Percentiles rank a stretch among this genome's conserved stretches.
Evolutionary conservation across 148 eudicot genomes (phyloP).

Genomic region (Vaccinium darrowii): DNA sequence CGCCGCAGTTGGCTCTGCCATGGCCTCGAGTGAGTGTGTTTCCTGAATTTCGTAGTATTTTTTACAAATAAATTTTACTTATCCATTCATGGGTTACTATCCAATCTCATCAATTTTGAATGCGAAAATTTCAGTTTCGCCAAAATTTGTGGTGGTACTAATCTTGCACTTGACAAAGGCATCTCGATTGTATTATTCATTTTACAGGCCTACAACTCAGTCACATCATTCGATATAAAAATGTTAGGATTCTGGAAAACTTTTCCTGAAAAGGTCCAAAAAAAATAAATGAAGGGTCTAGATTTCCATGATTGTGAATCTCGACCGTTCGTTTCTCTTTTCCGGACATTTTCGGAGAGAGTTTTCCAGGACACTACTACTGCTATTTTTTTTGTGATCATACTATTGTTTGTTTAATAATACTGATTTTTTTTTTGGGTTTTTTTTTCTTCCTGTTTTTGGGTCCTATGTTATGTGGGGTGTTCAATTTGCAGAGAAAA

Average conservation of each 20-base stretch:
- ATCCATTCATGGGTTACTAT: not conserved
- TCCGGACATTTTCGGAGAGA: not conserved
- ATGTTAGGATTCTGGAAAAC: too few species aligned
- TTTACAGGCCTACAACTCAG: too few species aligned
- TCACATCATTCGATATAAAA: too few species aligned
- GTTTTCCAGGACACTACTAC: not conserved
- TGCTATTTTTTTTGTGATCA: not conserved
- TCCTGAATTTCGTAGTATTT: not conserved
- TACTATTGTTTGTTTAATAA: too few species aligned
- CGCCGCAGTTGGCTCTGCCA: conserved; percentile 67
- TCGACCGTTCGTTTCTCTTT: not conserved
- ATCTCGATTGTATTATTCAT: too few species aligned
- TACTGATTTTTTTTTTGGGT: not conserved
- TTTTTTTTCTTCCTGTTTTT: not conserved
- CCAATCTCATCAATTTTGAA: not conserved
- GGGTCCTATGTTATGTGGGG: not conserved
- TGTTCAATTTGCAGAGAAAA: conserved; percentile 42
- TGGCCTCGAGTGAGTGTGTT: conserved; percentile 58
- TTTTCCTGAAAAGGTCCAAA: too few species aligned
- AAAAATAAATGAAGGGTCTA: too few species aligned
- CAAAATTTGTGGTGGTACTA: not conserved
- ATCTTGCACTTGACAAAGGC: not conserved
- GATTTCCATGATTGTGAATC: too few species aligned
- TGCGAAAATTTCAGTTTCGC: not conserved
- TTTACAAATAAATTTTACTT: not conserved